phyloP scores from a whole-genome alignment of 2,329 filamentous ascomycete genomes.

The Penicillium decumbens region DNA sequence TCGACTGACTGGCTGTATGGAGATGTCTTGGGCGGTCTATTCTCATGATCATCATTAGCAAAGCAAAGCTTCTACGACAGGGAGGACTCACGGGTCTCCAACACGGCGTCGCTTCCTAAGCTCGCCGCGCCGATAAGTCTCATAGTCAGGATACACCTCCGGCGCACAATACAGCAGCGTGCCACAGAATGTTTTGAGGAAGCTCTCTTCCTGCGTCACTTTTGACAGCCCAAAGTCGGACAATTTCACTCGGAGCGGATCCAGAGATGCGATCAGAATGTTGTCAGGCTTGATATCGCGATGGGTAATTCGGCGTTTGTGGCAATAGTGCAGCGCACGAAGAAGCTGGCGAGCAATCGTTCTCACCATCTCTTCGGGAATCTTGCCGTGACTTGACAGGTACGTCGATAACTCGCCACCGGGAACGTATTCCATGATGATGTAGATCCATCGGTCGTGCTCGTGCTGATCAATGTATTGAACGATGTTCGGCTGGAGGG shows the following conservation, averaged over 20 bases:
- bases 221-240: slow-evolving; percentile 97
- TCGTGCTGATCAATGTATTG: slow-evolving; percentile 86
- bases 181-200: slow-evolving; percentile 92
- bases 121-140: slow-evolving; percentile 57
- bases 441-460: slow-evolving; percentile 74
- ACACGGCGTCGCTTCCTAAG: slow-evolving; percentile 61
- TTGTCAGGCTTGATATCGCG: slow-evolving; percentile 99
- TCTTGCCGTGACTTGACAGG: slow-evolving; percentile 56
- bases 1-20: slow-evolving; percentile 90
- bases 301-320: slow-evolving; percentile 84
- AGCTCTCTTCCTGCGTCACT: slow-evolving; percentile 85
- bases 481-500: slow-evolving; percentile 71
- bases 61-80: not conserved
- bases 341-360: slow-evolving; percentile 66
- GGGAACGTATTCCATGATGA: slow-evolving; percentile 92
- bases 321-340: slow-evolving; percentile 78
- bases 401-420: slow-evolving; percentile 77
- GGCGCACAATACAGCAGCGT: slow-evolving; percentile 94
- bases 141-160: slow-evolving; percentile 84
- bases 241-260: slow-evolving; percentile 78
- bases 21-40: slow-evolving; percentile 47
- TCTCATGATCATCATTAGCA: slow-evolving; percentile 15
- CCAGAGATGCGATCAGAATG: slow-evolving; percentile 70
- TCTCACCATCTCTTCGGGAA: slow-evolving; percentile 66
- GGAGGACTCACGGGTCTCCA: slow-evolving; percentile 42